phyloP scores from a whole-genome alignment of 768 basidiomycete genomes.

The Phaeotremella fagi region DNA sequence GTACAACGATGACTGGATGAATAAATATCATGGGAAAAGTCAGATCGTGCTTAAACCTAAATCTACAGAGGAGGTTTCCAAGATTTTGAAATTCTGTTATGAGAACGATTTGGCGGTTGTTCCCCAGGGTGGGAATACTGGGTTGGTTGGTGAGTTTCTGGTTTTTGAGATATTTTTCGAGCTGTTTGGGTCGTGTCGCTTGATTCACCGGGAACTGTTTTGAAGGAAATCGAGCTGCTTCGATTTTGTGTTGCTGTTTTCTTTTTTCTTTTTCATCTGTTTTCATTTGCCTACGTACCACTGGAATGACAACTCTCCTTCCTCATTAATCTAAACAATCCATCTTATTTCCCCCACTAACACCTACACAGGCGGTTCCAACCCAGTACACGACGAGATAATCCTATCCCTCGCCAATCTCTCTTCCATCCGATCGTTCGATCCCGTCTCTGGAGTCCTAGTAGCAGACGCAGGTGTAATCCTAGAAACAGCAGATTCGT shows the following conservation, averaged over 20 bases:
- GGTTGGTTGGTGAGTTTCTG: slow-evolving; percentile 72
- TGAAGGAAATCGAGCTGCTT: too few species aligned
- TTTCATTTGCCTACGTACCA: neutral
- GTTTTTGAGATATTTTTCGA: too few species aligned
- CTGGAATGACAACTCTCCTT: neutral
- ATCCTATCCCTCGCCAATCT: slow-evolving; percentile 79
- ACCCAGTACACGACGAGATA: slow-evolving; percentile 81
- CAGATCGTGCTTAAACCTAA: slow-evolving; percentile 84
- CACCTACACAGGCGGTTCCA: slow-evolving; percentile 58
- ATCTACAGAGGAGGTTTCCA: slow-evolving; percentile 77
- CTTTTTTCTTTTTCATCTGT: neutral
- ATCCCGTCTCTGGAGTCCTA: slow-evolving; percentile 64
- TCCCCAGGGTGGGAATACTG: slow-evolving; percentile 97
- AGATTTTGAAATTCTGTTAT: slow-evolving; percentile 82
- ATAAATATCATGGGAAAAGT: slow-evolving; percentile 80
- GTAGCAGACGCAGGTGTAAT: slow-evolving; percentile 94
- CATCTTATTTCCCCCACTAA: neutral
- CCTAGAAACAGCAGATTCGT: slow-evolving; percentile 78
- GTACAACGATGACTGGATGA: slow-evolving; percentile 94
- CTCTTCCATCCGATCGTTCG: slow-evolving; percentile 56
- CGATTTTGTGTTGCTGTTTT: neutral
- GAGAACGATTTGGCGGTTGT: slow-evolving; percentile 78
- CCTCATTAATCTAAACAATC: neutral
- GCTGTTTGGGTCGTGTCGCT: too few species aligned
- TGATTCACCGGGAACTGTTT: too few species aligned